Base-by-base conservation (phyloP, 1,284 basidiomycete genomes). In the Melanopsichium pennsylvanicum region DNA sequence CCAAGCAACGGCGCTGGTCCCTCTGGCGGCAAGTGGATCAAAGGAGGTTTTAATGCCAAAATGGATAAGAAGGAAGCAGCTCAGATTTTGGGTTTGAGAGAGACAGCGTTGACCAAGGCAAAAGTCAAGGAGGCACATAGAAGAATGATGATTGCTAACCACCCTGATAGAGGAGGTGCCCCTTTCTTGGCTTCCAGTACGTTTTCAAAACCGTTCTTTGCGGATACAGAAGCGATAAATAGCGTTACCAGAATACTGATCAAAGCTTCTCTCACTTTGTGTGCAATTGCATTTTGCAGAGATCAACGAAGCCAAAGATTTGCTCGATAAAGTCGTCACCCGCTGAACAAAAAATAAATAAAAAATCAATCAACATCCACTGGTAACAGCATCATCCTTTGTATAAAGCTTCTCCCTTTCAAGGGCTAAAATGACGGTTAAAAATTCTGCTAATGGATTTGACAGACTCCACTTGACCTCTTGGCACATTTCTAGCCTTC, bases 41-140 rank as follows among this genome's bases (percentile, higher is more conserved):
- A 90, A 83, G 95, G 95, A 58, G 95, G 94, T 1, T 98, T 98
- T 87, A 90, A 89, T 81, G 84, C 86, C 13, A 96, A 93, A 85
- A 97, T 97, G 93, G 94, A 97, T 81, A 86, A 90, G 79, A 90
- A 88, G 68, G 95, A 97, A 83, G 95, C 95, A 3, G 87, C 93
- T 51, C 87, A 88, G 66, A 89, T 98, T 72, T 86, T 97, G 23
- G 94, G 94, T n/a, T 84, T 97, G 37, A 63, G 74, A 35, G 81
- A 75, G 43, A 78, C 79, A 18, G 76, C 70, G 16, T 36, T 80
- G 27, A 79, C 78, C 33, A 75, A 70, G 48, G 71, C 72, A 5
- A 69, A 67, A 54, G 63, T 82, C 36, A 82, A 82, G 41, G 80
- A 82, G 10, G 79, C 81, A 4, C 81, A 82, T 50, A 56, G 81